A percentile compares a stretch with the other conserved stretches of the same genome.
Evolutionary conservation across 495 filamentous ascomycete genomes (phyloP).

Genomic region (Penicillium alfredii): DNA sequence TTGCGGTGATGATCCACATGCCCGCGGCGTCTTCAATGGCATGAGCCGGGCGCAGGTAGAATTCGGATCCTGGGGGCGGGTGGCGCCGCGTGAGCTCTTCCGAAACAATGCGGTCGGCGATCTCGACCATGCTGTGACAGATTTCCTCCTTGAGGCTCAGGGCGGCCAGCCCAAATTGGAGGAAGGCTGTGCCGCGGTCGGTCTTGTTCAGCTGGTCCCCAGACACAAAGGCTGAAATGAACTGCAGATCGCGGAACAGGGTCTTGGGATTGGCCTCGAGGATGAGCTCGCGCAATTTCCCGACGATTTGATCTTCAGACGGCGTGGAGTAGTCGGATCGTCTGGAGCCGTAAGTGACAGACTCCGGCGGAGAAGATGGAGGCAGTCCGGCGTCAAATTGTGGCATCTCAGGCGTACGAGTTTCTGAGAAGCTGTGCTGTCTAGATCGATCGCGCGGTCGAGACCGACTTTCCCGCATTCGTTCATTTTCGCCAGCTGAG

Average conservation of each 20-base stretch:
- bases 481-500: constrained; percentile 2
- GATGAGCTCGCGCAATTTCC: constrained; percentile 74
- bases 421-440: constrained; percentile 36
- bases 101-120: constrained; percentile 45
- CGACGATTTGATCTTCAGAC: constrained; percentile 60
- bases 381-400: constrained; percentile 16
- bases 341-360: constrained; percentile 33
- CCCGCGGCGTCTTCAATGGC: constrained; percentile 76
- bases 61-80: constrained; percentile 36
- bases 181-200: constrained; percentile 85
- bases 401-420: constrained; percentile 6
- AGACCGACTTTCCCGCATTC: not conserved
- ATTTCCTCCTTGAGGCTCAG: constrained; percentile 85
- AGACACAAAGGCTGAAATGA: constrained; percentile 88
- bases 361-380: constrained; percentile 27
- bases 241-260: constrained; percentile 91
- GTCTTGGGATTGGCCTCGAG: constrained; percentile 76
- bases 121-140: constrained; percentile 83
- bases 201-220: constrained; percentile 74
- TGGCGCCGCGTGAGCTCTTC: constrained; percentile 39
- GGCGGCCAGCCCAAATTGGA: constrained; percentile 86
- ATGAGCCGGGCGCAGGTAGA: constrained; percentile 32
- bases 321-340: constrained; percentile 35
- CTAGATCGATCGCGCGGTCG: constrained; percentile 14
- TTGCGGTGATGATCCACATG: constrained; percentile 93